phyloP scores from a whole-genome alignment of 306 rosid genomes.

The Lablab purpureus region DNA sequence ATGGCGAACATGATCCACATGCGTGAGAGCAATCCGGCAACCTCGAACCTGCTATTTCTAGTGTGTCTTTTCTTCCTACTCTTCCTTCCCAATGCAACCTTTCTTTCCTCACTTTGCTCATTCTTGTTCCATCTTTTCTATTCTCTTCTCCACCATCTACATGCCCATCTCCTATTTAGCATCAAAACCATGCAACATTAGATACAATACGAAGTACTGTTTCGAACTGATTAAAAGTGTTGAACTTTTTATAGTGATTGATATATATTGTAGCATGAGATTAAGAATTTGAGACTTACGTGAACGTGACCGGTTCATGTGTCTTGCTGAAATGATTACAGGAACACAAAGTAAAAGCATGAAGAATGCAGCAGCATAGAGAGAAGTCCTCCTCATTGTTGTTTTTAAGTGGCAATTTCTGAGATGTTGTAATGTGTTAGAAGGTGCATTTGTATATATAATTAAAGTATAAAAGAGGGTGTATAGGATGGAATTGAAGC shows the following conservation, averaged over 20 bases:
- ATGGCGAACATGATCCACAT: constrained; percentile 59
- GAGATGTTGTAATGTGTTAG: neutral
- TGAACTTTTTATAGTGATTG: no score
- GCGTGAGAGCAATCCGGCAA: constrained; percentile 61
- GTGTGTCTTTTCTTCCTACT: neutral
- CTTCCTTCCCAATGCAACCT: constrained; percentile 37
- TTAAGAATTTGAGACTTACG: constrained; percentile 47
- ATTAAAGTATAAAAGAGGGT: neutral
- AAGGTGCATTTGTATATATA: constrained; percentile 6
- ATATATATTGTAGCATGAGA: neutral
- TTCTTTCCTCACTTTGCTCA: neutral
- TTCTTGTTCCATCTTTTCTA: constrained; percentile 10
- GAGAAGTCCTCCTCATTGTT: constrained; percentile 50
- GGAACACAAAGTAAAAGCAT: constrained; percentile 55
- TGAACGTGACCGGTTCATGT: constrained; percentile 50
- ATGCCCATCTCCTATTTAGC: constrained; percentile 26
- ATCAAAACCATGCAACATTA: neutral
- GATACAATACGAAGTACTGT: neutral
- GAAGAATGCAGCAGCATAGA: constrained; percentile 37
- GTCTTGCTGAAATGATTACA: constrained; percentile 57
- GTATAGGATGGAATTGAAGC: constrained; percentile 36
- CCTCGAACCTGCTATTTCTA: constrained; percentile 54
- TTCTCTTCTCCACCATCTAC: neutral
- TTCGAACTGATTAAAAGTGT: no score
- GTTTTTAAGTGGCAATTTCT: neutral